Evolutionary conservation across 163 green algal species (phyloP), one percentile per base, ranked within the genome.

Genomic region (Scenedesmus sp.): DNA sequence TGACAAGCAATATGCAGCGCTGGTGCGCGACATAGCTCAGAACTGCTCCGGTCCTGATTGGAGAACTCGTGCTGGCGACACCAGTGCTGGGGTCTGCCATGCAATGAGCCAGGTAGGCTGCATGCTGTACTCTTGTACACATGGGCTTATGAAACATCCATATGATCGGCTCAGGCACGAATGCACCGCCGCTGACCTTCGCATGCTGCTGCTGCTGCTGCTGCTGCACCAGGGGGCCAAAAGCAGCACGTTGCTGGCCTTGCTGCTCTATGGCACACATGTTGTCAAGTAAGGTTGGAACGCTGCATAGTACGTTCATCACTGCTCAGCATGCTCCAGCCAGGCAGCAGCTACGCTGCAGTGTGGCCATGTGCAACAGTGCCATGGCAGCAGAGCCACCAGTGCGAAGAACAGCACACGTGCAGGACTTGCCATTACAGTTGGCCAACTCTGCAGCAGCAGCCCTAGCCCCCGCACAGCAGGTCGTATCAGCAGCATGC

Each of bases 361-460:
- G 70, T 79, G 70, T 79, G 70, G 70, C 70, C 23, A 79, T 79
- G 70, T 57, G 77, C 77, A 84, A 34, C 46, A 84, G 34, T 60
- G 46, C 34, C 26, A 20, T 84, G 34, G 26, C 77, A 84, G 77
- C 77, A 84, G 77, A 79, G 70, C 77, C 77, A 46, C 34, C 77
- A 84, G 77, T 23, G 77, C 46, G 77, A 9, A 56, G 77, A 15
- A 15, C 77, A 84, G 77, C 77, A 84, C 34, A 23, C 26, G 77
- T 84, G 34, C 77, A 57, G 77, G 34, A 56, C 13, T 9, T 57
- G 34, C 34, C 26, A 10, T 10, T 57, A 26, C 77, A 56, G 10
- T 10, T 56, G 13, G 46, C 34, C 34, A 56, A 57, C 77, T 57
- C 34, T 13, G 77, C 77, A 84, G 77, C 77, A 60, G 77, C 77